Evolutionary conservation across 2,329 filamentous ascomycete species (phyloP).

Genomic region (Fusarium redolens): DNA sequence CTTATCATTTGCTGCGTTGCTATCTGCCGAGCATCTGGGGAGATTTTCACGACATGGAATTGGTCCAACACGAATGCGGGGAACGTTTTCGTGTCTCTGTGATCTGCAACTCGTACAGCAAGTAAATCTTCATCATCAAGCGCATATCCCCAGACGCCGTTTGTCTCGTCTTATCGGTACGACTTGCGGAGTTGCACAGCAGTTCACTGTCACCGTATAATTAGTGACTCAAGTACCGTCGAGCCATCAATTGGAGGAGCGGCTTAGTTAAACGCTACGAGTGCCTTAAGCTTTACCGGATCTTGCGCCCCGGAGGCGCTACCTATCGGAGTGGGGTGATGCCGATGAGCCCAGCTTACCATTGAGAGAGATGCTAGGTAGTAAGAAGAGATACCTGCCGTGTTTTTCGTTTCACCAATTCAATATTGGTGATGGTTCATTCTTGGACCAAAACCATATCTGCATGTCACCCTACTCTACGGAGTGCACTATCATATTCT

Average conservation of each 20-base stretch:
- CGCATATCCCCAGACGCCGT: conserved; percentile 23
- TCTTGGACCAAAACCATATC: background rate
- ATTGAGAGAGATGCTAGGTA: conserved; percentile 11
- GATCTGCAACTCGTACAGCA: conserved; percentile 10
- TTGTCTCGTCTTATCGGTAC: conserved; percentile 21
- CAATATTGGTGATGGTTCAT: background rate
- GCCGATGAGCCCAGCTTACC: conserved; percentile 24
- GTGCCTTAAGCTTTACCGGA: conserved; percentile 37
- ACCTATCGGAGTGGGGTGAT: conserved; percentile 27
- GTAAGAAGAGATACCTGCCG: background rate
- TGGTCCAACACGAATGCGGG: conserved; percentile 28
- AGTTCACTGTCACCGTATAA: background rate
- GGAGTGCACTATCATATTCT: background rate
- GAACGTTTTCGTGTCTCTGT: background rate
- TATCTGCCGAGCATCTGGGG: conserved; percentile 25
- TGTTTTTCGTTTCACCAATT: conserved; percentile 1
- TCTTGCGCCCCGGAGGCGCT: conserved; percentile 39
- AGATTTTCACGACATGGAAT: conserved; percentile 19
- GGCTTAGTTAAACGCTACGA: background rate
- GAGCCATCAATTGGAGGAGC: background rate
- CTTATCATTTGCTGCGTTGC: conserved; percentile 5
- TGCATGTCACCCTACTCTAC: conserved; percentile 31
- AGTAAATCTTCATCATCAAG: background rate
- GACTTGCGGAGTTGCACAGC: background rate
- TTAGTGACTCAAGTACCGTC: background rate